Conservation (phyloP, 768 basidiomycete species). For the Hericium coralloides region DNA sequence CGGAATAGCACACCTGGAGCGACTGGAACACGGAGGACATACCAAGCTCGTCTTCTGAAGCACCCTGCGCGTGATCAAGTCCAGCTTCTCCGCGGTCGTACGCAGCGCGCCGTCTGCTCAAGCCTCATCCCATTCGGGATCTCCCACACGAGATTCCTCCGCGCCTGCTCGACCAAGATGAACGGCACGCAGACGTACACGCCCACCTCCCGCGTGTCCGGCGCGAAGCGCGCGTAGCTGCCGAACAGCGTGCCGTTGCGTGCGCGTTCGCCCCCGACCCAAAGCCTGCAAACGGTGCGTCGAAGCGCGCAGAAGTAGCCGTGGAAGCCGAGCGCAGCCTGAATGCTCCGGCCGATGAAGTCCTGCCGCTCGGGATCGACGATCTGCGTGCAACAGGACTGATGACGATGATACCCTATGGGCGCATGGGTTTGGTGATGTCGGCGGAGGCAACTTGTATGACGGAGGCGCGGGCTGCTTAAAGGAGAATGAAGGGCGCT, state of each 20-base stretch:
- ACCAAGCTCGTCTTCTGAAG: conserved; percentile 24
- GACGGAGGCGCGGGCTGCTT: conserved; percentile 56
- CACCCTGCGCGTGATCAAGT: conserved; percentile 28
- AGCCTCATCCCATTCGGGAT: conserved; percentile 30
- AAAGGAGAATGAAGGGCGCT: conserved; percentile 53
- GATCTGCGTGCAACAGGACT: conserved; percentile 35
- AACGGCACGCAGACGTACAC: conserved; percentile 66
- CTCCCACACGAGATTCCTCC: conserved; percentile 30
- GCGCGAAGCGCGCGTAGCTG: conserved; percentile 41
- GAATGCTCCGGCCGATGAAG: conserved; percentile 47
- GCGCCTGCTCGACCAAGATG: conserved; percentile 56
- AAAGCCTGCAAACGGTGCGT: conserved; percentile 32
- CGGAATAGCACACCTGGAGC: conserved; percentile 34
- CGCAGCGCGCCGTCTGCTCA: conserved; percentile 29
- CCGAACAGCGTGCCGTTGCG: conserved; percentile 49
- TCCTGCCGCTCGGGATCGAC: conserved; percentile 66
- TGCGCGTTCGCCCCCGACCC: conserved; percentile 39
- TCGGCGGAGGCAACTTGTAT: conserved; percentile 43
- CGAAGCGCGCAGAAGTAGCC: conserved; percentile 56
- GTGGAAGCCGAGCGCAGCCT: conserved; percentile 20
- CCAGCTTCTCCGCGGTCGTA: conserved; percentile 30
- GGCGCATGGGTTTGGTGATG: conserved; percentile 44
- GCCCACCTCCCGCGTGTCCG: conserved; percentile 28
- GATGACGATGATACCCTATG: conserved; percentile 42
- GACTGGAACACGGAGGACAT: conserved; percentile 59